Percentiles rank a stretch among this genome's conserved stretches.
These are phyloP conservation scores for Xerocomellus intermedius DNA, from an alignment of 768 basidiomycete species.

Conservation along the genomic window DNA sequence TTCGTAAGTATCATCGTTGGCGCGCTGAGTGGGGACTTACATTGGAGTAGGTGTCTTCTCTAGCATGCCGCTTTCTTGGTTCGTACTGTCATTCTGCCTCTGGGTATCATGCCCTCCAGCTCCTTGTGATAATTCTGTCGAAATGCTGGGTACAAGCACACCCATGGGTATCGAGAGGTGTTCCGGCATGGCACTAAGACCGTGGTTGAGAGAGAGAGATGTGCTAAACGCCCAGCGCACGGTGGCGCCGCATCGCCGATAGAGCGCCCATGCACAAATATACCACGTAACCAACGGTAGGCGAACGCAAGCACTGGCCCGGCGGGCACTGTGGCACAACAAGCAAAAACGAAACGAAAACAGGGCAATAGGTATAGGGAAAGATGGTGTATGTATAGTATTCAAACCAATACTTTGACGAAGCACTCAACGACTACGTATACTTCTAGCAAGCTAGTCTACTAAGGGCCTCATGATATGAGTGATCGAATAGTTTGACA, in stretches of 20 bases:
- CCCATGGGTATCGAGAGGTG: conserved; percentile 24
- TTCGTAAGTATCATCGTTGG: neutral
- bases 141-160: neutral
- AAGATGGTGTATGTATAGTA: neutral
- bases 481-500: neutral
- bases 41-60: conserved; percentile 22
- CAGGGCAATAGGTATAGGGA: neutral
- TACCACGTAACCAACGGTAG: neutral
- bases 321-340: no score
- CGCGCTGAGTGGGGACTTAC: conserved; percentile 7
- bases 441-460: no score
- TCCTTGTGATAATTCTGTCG: neutral
- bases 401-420: neutral
- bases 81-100: neutral
- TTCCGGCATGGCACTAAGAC: conserved; percentile 10
- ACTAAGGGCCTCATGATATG: neutral
- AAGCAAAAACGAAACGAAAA: no score
- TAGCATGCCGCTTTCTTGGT: neutral
- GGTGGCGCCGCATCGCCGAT: neutral
- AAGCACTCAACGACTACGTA: neutral
- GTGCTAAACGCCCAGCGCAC: neutral
- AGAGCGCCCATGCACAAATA: conserved; percentile 12
- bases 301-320: neutral
- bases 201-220: neutral
- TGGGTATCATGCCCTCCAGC: neutral